Evolutionary conservation across 768 basidiomycete species (phyloP), one percentile per base, ranked within the genome.

Genomic region (Russula lepida): DNA sequence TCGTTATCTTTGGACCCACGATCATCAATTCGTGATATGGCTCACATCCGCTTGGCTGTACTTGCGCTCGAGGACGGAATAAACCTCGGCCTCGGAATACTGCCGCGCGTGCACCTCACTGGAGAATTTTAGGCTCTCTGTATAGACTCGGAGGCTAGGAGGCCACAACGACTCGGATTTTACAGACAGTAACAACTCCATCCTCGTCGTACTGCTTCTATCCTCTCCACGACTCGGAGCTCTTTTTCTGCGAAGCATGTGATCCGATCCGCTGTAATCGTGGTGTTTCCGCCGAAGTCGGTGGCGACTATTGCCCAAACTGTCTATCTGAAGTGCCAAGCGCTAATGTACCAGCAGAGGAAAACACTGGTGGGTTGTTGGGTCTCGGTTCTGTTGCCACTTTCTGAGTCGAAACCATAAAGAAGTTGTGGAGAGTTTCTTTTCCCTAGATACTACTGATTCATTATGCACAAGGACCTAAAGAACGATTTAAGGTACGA

Each of bases 171-270:
- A n/a, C n/a, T n/a, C n/a, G n/a, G n/a, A n/a, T n/a, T n/a, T n/a
- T n/a, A n/a, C n/a, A n/a, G n/a, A n/a, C n/a, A n/a, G n/a, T n/a
- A n/a, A n/a, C n/a, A n/a, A n/a, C 89, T 0, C 75, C 82, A 2
- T 91, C 93, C 0, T 92, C 93, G 0, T 83, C 85, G 0, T 81
- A 85, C 68, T 86, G 83, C 67, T 92, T 94, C 70, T 90, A 95
- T 67, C 81, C 87, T 6, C 80, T 98, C 2, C 83, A 91, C 68
- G 81, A n/a, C n/a, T n/a, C n/a, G n/a, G n/a, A 81, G 30, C 83
- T 99, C 8, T 97, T 92, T 74, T 98, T 98, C 72, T 99, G 97
- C 73, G 95, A 98, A 73, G 95, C 98, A 81, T 99, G 97, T 73
- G 95, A 98, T 73, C 88, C 90, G 2, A 82, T 99, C 47, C 79